These are phyloP conservation scores for Claviceps pusilla DNA, from an alignment of 2,329 filamentous ascomycete genomes.

Conservation along the genomic window DNA sequence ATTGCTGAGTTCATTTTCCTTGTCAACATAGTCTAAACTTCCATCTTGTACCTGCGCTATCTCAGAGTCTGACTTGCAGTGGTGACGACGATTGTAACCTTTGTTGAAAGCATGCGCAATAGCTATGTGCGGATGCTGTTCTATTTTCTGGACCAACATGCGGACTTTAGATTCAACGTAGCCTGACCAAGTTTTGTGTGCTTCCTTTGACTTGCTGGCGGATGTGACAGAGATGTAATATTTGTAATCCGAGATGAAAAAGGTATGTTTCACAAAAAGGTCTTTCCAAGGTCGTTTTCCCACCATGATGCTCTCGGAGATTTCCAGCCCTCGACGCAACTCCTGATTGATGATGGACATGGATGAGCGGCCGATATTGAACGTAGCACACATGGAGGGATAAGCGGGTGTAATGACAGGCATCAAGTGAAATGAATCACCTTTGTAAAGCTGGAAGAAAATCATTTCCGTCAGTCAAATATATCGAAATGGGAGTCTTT, in stretches of 20 bases:
- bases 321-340: slow-evolving; percentile 59
- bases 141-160: slow-evolving; percentile 67
- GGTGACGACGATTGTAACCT: slow-evolving; percentile 71
- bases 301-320: slow-evolving; percentile 64
- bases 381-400: slow-evolving; percentile 93
- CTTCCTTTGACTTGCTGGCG: slow-evolving; percentile 68
- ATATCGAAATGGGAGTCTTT: neutral
- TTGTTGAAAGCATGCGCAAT: slow-evolving; percentile 88
- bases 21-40: slow-evolving; percentile 29
- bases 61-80: slow-evolving; percentile 41
- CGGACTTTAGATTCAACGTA: slow-evolving; percentile 88
- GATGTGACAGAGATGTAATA: slow-evolving; percentile 87
- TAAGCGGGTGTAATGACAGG: slow-evolving; percentile 96
- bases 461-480: slow-evolving; percentile 6
- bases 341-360: slow-evolving; percentile 73
- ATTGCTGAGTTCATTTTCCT: slow-evolving; percentile 26
- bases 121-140: slow-evolving; percentile 63
- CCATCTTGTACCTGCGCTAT: slow-evolving; percentile 40
- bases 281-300: slow-evolving; percentile 73
- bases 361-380: slow-evolving; percentile 80
- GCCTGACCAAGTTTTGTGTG: slow-evolving; percentile 76
- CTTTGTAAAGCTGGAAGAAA: slow-evolving; percentile 53
- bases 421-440: slow-evolving; percentile 82
- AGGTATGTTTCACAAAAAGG: slow-evolving; percentile 76
- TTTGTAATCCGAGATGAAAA: slow-evolving; percentile 86